These are phyloP conservation scores for Pseudocohnilembus persalinus DNA, from an alignment of 169 alveolate genomes.

Conservation along the genomic window DNA sequence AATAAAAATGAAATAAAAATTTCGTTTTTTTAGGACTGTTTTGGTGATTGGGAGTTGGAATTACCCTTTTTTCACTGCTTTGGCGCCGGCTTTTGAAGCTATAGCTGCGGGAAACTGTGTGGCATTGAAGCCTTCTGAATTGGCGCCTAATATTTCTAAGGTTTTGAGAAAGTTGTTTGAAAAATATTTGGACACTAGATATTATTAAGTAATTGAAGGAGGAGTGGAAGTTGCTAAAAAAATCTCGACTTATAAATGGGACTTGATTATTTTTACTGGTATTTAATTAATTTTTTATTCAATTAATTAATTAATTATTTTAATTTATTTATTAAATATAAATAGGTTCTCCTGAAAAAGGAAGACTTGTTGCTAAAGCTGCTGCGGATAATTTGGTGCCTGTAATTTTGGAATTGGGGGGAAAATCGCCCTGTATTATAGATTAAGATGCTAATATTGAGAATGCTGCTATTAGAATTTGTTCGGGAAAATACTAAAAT, in stretches of 20 bases:
- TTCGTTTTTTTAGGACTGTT: constrained; percentile 31
- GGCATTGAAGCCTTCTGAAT: constrained; percentile 82
- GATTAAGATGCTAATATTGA: constrained; percentile 76
- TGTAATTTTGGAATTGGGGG: constrained; percentile 88
- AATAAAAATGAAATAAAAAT: no score
- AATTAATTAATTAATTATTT: no score
- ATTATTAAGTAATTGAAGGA: constrained; percentile 68
- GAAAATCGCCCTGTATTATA: constrained; percentile 86
- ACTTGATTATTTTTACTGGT: constrained; percentile 85
- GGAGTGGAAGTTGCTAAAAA: constrained; percentile 76
- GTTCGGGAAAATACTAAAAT: constrained; percentile 72
- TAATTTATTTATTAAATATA: no score
- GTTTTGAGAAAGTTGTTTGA: constrained; percentile 62
- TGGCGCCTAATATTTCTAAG: constrained; percentile 69
- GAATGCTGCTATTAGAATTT: constrained; percentile 71
- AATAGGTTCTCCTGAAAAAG: constrained; percentile 89
- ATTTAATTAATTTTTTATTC: no score
- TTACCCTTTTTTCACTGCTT: constrained; percentile 71
- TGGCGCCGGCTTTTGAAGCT: constrained; percentile 72
- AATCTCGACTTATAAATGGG: constrained; percentile 68
- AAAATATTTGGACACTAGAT: constrained; percentile 51
- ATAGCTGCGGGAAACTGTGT: constrained; percentile 87
- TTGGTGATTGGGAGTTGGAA: constrained; percentile 88
- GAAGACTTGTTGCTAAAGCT: constrained; percentile 84
- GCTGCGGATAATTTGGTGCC: constrained; percentile 86